Evolutionary conservation across 2,329 filamentous ascomycete genomes (phyloP), one percentile per base, ranked within the genome.

Genomic region (Hymenoscyphus fructigenus): DNA sequence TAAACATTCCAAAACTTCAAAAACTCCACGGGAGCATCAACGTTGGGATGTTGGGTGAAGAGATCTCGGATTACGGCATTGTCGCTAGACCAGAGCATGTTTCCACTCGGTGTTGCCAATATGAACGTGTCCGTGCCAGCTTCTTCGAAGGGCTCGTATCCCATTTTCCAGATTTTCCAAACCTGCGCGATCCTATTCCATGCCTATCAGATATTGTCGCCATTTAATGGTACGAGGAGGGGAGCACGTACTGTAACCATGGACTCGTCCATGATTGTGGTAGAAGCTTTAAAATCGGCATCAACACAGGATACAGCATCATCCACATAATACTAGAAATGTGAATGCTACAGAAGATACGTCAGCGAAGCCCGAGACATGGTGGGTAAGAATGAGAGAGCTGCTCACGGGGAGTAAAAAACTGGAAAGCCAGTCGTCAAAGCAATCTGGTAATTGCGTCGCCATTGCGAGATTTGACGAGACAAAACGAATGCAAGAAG

Each of bases 311-410:
- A 34, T 61, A 61, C 32, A 57, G 44, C 29, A 61, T 61, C 60
- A 61, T 56, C 60, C 60, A 61, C 60, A 50, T 57, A 23, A 61
- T 50, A 32, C 60, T 61, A 28, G 60, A 61, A 38, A 61, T 61
- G 17, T 61, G 44, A 41, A 56, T 61, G 2, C 47, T 61, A 17
- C 5, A 29, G 29, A 59, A 15, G 14, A 32, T 32, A 60, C 23
- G n/a, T 60, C 9, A 60, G 59, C 26, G 23, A 26, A 10, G 2
- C 26, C 15, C 57, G 20, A 44, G 3, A 34, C 32, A 44, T 41
- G 5, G 38, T 4, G 38, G 20, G 36, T n/a, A 17, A 28, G 36
- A 47, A 55, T 23, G 26, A 26, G 47, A 20, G 6, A 17, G 44
- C 15, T 26, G 44, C 60, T 61, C 47, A 61, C 60, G 60, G 60